Conservation (phyloP, 169 alveolate species). For the Perkinsus olseni region DNA sequence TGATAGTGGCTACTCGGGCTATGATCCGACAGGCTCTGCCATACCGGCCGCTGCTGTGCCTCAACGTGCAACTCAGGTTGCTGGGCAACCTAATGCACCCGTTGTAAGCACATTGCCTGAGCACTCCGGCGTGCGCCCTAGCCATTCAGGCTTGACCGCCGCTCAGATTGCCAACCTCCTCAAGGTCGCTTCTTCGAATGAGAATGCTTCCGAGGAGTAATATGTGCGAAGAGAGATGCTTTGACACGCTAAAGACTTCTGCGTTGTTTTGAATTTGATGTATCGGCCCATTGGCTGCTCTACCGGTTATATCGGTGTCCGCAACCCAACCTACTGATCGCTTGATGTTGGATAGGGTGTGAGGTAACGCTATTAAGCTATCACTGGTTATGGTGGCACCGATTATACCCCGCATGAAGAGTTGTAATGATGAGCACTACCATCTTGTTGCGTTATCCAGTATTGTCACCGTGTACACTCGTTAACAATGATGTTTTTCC, state of each 20-base stretch:
- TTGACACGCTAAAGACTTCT: neutral
- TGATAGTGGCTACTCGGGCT: neutral
- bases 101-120: neutral
- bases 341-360: neutral
- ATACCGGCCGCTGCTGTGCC: neutral
- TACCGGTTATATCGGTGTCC: neutral
- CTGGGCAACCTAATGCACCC: neutral
- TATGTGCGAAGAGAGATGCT: neutral
- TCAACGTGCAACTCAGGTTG: neutral
- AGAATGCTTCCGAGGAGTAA: neutral
- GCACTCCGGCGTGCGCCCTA: neutral
- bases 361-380: neutral
- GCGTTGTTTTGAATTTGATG: neutral
- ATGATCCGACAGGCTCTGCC: neutral
- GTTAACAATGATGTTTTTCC: too few species aligned
- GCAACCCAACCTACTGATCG: neutral
- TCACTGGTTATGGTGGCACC: neutral
- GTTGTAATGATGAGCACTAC: neutral
- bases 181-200: neutral
- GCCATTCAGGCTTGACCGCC: neutral
- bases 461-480: too few species aligned
- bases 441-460: too few species aligned
- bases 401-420: neutral
- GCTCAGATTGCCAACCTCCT: neutral
- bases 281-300: neutral